A percentile compares a stretch with the other conserved stretches of the same genome.
phyloP scores from a whole-genome alignment of 176 grass and related monocot species.

The Aegilops tauschii region DNA sequence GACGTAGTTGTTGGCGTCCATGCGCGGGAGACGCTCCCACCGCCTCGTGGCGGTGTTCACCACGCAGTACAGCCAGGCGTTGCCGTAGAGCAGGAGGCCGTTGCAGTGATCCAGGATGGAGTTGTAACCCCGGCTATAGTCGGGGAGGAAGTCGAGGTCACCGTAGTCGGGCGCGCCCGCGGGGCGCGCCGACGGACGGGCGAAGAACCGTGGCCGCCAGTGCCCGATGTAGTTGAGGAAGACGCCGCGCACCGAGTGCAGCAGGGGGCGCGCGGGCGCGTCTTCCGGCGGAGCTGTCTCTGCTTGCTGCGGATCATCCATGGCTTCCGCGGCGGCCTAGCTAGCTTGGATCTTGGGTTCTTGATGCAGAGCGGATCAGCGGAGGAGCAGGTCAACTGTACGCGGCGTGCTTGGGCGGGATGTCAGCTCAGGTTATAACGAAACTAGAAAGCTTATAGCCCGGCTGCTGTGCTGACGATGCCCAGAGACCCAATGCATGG shows the following conservation, averaged over 20 bases:
- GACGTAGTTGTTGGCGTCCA: not conserved
- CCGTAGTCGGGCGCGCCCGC: not conserved
- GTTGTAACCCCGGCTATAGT: not conserved
- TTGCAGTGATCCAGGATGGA: constrained; percentile 7
- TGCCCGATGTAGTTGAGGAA: constrained; percentile 4
- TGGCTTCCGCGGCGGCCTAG: not conserved
- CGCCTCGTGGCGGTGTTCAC: not conserved
- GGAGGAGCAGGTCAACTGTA: not conserved
- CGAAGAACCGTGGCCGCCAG: not conserved
- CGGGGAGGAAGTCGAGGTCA: not conserved
- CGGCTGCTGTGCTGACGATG: no score
- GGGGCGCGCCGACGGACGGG: not conserved
- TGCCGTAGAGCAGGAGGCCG: not conserved
- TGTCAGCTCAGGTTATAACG: not conserved
- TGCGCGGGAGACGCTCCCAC: not conserved
- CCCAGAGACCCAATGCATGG: no score
- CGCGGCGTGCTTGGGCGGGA: not conserved
- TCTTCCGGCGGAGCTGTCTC: not conserved
- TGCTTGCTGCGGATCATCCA: not conserved
- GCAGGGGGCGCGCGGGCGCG: not conserved
- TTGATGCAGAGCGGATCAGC: not conserved
- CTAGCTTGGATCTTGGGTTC: not conserved
- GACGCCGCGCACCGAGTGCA: not conserved
- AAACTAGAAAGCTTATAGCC: not conserved
- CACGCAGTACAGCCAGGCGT: not conserved